Percentiles rank a stretch among this genome's conserved stretches.
Evolutionary conservation across 2,329 filamentous ascomycete genomes (phyloP).

Genomic region (Hypomyces rosellus): DNA sequence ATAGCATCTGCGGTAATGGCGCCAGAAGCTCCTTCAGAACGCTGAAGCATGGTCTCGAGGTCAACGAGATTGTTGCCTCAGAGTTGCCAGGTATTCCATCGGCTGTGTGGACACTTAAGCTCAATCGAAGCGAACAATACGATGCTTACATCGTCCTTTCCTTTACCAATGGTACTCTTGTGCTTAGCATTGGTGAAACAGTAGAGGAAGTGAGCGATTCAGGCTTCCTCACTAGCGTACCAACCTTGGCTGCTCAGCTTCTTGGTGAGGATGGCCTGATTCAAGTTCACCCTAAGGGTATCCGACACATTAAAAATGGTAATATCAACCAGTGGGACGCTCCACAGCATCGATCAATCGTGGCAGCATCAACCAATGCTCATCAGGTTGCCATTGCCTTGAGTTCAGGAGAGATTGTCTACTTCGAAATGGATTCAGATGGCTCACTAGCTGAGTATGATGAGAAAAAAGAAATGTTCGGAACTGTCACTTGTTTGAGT

Average conservation of each 20-base stretch:
- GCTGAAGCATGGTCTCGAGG: slow-evolving; percentile 85
- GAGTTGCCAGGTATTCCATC: slow-evolving; percentile 83
- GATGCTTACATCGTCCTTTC: slow-evolving; percentile 96
- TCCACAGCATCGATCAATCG: slow-evolving; percentile 89
- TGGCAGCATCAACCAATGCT: slow-evolving; percentile 88
- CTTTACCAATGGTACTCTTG: slow-evolving; percentile 81
- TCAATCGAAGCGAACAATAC: slow-evolving; percentile 72
- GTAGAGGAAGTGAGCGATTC: slow-evolving; percentile 94
- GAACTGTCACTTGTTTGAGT: slow-evolving; percentile 91
- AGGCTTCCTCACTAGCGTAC: slow-evolving; percentile 80
- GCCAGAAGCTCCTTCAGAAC: slow-evolving; percentile 86
- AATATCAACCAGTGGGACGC: slow-evolving; percentile 89
- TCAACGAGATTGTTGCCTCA: slow-evolving; percentile 93
- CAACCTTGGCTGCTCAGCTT: slow-evolving; percentile 87
- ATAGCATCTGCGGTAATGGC: slow-evolving; percentile 82
- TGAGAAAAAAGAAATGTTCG: slow-evolving; percentile 90
- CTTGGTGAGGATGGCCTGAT: slow-evolving; percentile 89
- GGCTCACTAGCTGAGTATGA: slow-evolving; percentile 89
- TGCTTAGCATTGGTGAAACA: slow-evolving; percentile 91
- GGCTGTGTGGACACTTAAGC: slow-evolving; percentile 91
- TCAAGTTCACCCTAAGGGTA: slow-evolving; percentile 94
- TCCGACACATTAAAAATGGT: slow-evolving; percentile 76
- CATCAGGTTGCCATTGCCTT: slow-evolving; percentile 89
- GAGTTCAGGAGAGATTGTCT: slow-evolving; percentile 93
- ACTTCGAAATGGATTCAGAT: slow-evolving; percentile 95